A percentile compares a stretch with the other conserved stretches of the same genome.
These are phyloP conservation scores for Rachicladosporium sp. DNA, from an alignment of 2,329 filamentous ascomycete species.

Conservation along the genomic window DNA sequence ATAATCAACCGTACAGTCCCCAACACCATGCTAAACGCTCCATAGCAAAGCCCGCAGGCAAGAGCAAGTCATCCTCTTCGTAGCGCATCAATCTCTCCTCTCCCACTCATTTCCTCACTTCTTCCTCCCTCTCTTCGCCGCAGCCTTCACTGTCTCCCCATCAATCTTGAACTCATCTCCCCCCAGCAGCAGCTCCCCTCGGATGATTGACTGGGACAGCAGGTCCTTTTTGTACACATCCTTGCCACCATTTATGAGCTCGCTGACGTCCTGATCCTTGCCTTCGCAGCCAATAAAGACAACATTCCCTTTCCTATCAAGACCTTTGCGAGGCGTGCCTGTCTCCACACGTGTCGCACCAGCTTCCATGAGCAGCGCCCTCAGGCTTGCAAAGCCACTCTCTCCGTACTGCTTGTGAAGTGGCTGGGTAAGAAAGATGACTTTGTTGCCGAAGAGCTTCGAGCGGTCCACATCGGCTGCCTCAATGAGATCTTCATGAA, in stretches of 20 bases:
- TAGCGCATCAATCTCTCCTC: no score
- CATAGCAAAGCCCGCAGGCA: no score
- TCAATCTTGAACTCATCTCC: slow-evolving; percentile 22
- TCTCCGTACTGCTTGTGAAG: slow-evolving; percentile 25
- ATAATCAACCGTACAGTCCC: no score
- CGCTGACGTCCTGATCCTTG: slow-evolving; percentile 24
- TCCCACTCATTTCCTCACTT: not conserved
- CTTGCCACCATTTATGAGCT: slow-evolving; percentile 23
- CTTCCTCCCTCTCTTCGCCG: slow-evolving; percentile 2
- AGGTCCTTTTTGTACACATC: slow-evolving; percentile 32
- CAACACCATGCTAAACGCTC: no score
- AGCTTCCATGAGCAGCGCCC: slow-evolving; percentile 24
- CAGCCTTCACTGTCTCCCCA: not conserved
- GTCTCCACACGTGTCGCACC: slow-evolving; percentile 25
- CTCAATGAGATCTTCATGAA: slow-evolving; percentile 14
- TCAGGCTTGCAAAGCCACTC: slow-evolving; percentile 26
- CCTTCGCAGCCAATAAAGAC: slow-evolving; percentile 29
- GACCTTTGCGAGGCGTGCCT: slow-evolving; percentile 10
- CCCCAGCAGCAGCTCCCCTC: slow-evolving; percentile 28
- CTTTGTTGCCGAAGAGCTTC: slow-evolving; percentile 38
- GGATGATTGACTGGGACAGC: slow-evolving; percentile 30
- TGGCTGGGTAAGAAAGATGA: slow-evolving; percentile 36
- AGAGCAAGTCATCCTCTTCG: no score
- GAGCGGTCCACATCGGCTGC: slow-evolving; percentile 23
- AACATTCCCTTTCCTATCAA: slow-evolving; percentile 13